phyloP scores from a whole-genome alignment of 1,284 basidiomycete genomes.

The Phylloboletellus chloephorus region DNA sequence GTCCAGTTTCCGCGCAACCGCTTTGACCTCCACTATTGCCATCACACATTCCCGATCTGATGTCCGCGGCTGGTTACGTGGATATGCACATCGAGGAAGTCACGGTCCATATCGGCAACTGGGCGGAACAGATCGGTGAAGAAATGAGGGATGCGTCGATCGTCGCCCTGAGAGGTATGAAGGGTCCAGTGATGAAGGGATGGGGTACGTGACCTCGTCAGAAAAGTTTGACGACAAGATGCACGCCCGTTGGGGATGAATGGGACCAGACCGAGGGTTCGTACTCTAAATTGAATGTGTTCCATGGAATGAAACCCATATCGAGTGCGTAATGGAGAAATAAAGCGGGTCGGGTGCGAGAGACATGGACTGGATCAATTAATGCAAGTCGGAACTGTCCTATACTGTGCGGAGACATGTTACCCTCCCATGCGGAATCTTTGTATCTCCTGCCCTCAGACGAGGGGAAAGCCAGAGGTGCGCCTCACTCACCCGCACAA shows the following conservation, averaged over 20 bases:
- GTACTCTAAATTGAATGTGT: conserved; percentile 6
- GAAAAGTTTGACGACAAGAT: conserved; percentile 18
- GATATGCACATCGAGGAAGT: conserved; percentile 4
- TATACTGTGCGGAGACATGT: no score
- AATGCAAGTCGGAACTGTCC: no score
- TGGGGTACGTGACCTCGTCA: conserved; percentile 11
- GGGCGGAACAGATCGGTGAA: conserved; percentile 14
- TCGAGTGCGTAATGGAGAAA: neutral
- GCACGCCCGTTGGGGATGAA: conserved; percentile 15
- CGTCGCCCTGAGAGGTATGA: conserved; percentile 19
- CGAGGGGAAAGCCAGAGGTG: conserved; percentile 25
- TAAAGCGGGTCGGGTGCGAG: no score
- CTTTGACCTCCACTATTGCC: conserved; percentile 11
- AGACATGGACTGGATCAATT: no score
- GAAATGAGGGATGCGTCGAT: conserved; percentile 13
- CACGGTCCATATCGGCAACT: conserved; percentile 9
- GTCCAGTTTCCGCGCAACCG: conserved; percentile 10
- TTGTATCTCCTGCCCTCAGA: conserved; percentile 27
- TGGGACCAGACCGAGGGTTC: conserved; percentile 19
- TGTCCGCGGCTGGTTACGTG: conserved; percentile 12
- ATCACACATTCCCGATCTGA: conserved; percentile 17
- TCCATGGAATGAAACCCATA: conserved; percentile 14
- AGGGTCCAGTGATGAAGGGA: conserved; percentile 15
- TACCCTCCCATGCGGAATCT: conserved; percentile 15
- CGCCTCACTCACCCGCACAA: neutral